Evolutionary conservation across 1,284 basidiomycete genomes (phyloP).

Genomic region (Melampsora larici-populina): DNA sequence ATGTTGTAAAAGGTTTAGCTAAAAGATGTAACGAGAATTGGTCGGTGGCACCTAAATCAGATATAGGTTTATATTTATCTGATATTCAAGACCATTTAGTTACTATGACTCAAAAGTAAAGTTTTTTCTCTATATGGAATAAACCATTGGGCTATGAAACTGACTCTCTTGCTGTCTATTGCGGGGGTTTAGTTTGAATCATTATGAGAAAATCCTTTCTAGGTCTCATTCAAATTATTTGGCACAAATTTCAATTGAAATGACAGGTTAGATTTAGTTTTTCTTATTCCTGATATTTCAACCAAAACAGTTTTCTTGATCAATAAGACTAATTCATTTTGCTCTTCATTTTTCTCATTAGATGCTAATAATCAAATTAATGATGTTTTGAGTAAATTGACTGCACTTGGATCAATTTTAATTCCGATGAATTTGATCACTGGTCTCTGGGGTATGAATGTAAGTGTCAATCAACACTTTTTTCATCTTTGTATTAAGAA

Average conservation of each 20-base stretch:
- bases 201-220: constrained; percentile 98
- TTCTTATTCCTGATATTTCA: background rate
- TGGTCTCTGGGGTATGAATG: constrained; percentile 86
- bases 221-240: constrained; percentile 99
- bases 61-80: constrained; percentile 92
- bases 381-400: constrained; percentile 96
- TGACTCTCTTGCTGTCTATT: background rate
- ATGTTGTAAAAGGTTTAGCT: constrained; percentile 96
- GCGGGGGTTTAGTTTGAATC: constrained; percentile 64
- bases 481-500: background rate
- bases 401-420: constrained; percentile 93
- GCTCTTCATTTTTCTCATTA: constrained; percentile 54
- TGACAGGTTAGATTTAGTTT: constrained; percentile 57
- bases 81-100: constrained; percentile 98
- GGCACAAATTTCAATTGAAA: constrained; percentile 96
- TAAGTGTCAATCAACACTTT: background rate
- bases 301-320: constrained; percentile 7
- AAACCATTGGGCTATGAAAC: too few species aligned
- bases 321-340: background rate
- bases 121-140: constrained; percentile 24
- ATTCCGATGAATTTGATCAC: constrained; percentile 60
- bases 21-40: constrained; percentile 98
- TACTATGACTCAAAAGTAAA: constrained; percentile 92
- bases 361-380: constrained; percentile 99
- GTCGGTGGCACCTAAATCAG: constrained; percentile 94